Percentiles rank a stretch among this genome's conserved stretches.
Conservation (phyloP, 768 basidiomycete species). For the Tephrocybe sp. region DNA sequence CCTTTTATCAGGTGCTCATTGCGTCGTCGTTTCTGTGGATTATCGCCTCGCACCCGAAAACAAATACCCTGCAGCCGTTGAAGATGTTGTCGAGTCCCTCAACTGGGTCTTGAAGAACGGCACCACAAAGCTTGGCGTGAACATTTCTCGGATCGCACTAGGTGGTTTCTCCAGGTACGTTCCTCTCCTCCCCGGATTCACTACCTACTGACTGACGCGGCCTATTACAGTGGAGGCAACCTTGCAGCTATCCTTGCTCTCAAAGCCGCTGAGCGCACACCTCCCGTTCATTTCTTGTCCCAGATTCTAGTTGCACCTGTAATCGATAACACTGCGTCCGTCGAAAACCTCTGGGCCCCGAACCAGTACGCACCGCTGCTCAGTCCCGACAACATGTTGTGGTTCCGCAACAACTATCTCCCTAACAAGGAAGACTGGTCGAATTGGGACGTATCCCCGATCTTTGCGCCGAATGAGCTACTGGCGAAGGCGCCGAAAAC, state of each 20-base stretch:
- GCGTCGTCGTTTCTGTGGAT: constrained; percentile 65
- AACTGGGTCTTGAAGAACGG: constrained; percentile 60
- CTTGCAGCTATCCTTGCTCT: constrained; percentile 65
- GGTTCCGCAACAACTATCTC: constrained; percentile 72
- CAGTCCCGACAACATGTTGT: constrained; percentile 64
- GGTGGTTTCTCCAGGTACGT: constrained; percentile 72
- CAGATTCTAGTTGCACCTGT: constrained; percentile 74
- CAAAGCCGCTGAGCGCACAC: constrained; percentile 51
- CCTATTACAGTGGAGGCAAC: constrained; percentile 59
- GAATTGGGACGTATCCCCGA: constrained; percentile 70
- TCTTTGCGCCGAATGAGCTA: constrained; percentile 61
- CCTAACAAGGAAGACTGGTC: constrained; percentile 59
- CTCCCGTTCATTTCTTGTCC: constrained; percentile 55
- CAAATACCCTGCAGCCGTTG: constrained; percentile 69
- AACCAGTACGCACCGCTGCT: constrained; percentile 63
- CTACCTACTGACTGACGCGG: background rate
- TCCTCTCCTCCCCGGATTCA: background rate
- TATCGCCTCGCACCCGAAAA: constrained; percentile 74
- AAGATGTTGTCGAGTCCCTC: constrained; percentile 68
- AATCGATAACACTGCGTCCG: constrained; percentile 65
- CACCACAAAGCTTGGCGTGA: constrained; percentile 42
- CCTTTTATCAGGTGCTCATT: constrained; percentile 56
- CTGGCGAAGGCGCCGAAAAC: constrained; percentile 52
- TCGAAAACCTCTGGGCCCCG: constrained; percentile 50
- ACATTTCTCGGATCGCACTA: constrained; percentile 58